phyloP scores from a whole-genome alignment of 2,329 filamentous ascomycete genomes.

The Aspergillus melleus region DNA sequence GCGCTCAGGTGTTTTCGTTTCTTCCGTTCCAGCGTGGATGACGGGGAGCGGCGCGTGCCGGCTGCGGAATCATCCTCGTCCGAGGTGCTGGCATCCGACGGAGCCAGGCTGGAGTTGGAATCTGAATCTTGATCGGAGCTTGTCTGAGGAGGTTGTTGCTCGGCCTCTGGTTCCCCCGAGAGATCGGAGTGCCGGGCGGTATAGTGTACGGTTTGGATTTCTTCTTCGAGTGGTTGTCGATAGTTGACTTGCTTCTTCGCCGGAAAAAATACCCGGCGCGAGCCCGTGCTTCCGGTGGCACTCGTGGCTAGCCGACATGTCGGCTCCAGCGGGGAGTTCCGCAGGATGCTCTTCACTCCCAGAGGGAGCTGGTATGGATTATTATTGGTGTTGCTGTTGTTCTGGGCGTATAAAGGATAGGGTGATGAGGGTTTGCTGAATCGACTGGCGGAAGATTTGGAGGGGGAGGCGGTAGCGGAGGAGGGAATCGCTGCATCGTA shows the following conservation, averaged over 20 bases:
- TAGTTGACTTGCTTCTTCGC: slow-evolving; percentile 60
- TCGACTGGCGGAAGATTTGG: slow-evolving; percentile 26
- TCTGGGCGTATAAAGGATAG: slow-evolving; percentile 18
- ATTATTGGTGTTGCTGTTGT: slow-evolving; percentile 17
- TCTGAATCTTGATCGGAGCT: slow-evolving; percentile 29
- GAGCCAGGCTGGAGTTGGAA: slow-evolving; percentile 28
- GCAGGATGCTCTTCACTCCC: slow-evolving; percentile 48
- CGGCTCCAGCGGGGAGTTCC: slow-evolving; percentile 46
- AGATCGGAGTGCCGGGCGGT: slow-evolving; percentile 59
- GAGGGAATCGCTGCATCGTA: slow-evolving; percentile 49
- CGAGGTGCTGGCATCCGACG: slow-evolving; percentile 31
- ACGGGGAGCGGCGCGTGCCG: slow-evolving; percentile 7
- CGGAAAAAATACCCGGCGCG: slow-evolving; percentile 50
- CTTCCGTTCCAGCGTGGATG: slow-evolving; percentile 34
- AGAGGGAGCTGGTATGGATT: slow-evolving; percentile 44
- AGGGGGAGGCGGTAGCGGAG: slow-evolving; percentile 39
- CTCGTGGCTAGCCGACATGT: slow-evolving; percentile 33
- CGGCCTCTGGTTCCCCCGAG: slow-evolving; percentile 27
- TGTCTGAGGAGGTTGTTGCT: slow-evolving; percentile 9
- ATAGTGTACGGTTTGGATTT: slow-evolving; percentile 58
- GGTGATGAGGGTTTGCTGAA: slow-evolving; percentile 33
- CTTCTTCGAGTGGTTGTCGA: slow-evolving; percentile 56
- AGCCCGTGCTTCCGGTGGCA: slow-evolving; percentile 33
- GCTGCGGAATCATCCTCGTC: slow-evolving; percentile 31
- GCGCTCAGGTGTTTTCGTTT: slow-evolving; percentile 33